Evolutionary conservation across 305 asterid genomes (phyloP).

Genomic region (Fraxinus paxiana): DNA sequence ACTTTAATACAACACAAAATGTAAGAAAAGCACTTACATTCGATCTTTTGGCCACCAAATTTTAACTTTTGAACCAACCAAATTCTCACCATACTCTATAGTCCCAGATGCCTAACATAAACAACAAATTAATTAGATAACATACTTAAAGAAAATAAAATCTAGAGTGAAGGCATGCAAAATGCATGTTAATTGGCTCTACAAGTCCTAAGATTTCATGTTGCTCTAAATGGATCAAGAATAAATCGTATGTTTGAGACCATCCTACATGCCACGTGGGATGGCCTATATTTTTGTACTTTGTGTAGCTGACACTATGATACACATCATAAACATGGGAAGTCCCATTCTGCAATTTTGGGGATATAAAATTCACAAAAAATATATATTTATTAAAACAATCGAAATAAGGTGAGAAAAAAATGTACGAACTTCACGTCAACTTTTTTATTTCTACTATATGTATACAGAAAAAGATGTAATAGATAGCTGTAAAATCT

Average conservation of each 20-base stretch:
- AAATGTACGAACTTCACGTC: neutral
- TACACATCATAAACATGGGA: neutral
- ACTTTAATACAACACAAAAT: neutral
- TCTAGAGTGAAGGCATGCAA: neutral
- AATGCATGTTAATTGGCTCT: conserved; percentile 18
- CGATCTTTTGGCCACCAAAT: conserved; percentile 91
- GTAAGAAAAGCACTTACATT: conserved; percentile 44
- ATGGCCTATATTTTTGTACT: neutral
- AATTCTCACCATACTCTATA: conserved; percentile 39
- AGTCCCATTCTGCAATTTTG: neutral
- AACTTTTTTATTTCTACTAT: neutral
- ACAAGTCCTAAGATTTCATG: neutral
- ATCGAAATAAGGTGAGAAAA: neutral
- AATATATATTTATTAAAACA: neutral
- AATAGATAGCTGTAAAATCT: neutral
- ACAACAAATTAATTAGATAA: conserved; percentile 15
- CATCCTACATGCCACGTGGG: neutral
- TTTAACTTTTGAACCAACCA: conserved; percentile 73
- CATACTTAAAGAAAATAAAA: neutral
- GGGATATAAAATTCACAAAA: neutral
- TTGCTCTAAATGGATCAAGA: conserved; percentile 1
- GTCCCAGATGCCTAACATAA: conserved; percentile 52
- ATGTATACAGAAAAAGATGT: neutral
- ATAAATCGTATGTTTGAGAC: neutral
- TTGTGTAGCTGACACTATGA: neutral